phyloP scores from a whole-genome alignment of 257 asterid species.

The Gentiana macrophylla region DNA sequence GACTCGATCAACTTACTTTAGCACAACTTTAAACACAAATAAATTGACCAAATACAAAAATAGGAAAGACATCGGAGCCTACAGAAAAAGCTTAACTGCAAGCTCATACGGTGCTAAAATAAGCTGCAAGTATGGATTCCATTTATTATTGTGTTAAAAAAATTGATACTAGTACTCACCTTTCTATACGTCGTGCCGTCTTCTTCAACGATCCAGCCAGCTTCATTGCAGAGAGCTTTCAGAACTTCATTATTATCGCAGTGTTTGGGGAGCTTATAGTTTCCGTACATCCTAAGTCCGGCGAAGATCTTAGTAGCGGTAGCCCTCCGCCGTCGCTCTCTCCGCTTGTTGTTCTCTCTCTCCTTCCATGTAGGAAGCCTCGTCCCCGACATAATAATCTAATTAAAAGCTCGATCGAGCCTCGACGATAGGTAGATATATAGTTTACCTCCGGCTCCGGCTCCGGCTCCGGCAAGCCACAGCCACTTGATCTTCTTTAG shows the following conservation, averaged over 20 bases:
- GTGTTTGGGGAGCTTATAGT: slow-evolving; percentile 87
- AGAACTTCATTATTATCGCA: slow-evolving; percentile 92
- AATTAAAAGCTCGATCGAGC: no score
- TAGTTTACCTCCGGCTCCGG: no score
- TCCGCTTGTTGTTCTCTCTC: slow-evolving; percentile 90
- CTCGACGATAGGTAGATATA: no score
- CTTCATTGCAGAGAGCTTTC: slow-evolving; percentile 90
- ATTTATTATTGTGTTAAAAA: neutral
- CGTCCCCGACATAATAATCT: slow-evolving; percentile 87
- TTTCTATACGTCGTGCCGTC: slow-evolving; percentile 90
- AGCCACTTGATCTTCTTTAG: no score
- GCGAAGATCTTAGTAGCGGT: slow-evolving; percentile 93
- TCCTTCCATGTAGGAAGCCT: slow-evolving; percentile 97
- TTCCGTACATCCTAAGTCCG: slow-evolving; percentile 85
- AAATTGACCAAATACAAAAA: neutral
- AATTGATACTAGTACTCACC: slow-evolving; percentile 35
- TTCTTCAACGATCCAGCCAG: slow-evolving; percentile 89
- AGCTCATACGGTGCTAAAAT: no score
- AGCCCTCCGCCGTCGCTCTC: slow-evolving; percentile 93
- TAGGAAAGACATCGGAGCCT: neutral
- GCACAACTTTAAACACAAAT: neutral
- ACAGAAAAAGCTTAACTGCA: neutral
- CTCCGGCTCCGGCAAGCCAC: no score
- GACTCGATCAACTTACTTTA: slow-evolving; percentile 2
- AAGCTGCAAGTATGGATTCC: neutral